Percentiles rank a stretch among this genome's conserved stretches.
These are phyloP conservation scores for Komagataella kurtzmanii DNA, from an alignment of 805 yeast species.

Conservation along the genomic window DNA sequence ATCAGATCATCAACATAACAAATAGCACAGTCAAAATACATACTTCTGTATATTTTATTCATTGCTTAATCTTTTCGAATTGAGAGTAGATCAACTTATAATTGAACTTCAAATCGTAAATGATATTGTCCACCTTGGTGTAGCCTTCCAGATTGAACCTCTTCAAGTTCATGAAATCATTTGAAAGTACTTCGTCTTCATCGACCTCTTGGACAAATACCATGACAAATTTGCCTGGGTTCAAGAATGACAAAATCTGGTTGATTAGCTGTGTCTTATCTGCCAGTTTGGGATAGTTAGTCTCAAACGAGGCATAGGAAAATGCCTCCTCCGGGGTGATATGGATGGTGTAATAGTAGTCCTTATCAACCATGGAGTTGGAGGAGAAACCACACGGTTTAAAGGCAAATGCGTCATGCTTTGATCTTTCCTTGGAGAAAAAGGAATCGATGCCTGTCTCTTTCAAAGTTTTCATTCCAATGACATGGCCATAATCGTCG, in stretches of 20 bases:
- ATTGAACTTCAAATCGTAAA: constrained; percentile 58
- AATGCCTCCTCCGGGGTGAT: constrained; percentile 90
- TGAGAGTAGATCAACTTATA: constrained; percentile 62
- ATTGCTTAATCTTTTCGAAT: constrained; percentile 26
- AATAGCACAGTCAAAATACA: background rate
- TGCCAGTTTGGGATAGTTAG: constrained; percentile 49
- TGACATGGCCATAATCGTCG: constrained; percentile 66
- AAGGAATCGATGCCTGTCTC: constrained; percentile 49
- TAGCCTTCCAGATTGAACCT: constrained; percentile 30
- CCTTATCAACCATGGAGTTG: constrained; percentile 54
- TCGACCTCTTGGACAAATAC: constrained; percentile 13
- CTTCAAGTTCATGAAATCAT: constrained; percentile 21
- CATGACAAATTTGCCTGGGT: constrained; percentile 62
- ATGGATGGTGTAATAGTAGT: constrained; percentile 67
- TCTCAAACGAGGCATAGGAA: constrained; percentile 94
- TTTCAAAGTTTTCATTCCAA: constrained; percentile 59
- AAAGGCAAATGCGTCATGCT: constrained; percentile 83
- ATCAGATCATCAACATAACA: background rate
- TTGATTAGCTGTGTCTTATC: constrained; percentile 41
- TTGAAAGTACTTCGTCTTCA: constrained; percentile 5
- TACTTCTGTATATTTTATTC: background rate
- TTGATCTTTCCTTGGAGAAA: constrained; percentile 17
- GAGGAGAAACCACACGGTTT: constrained; percentile 94
- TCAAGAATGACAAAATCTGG: constrained; percentile 49
- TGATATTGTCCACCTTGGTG: constrained; percentile 47